These are phyloP conservation scores for Noccaea caerulescens DNA, from an alignment of 345 rosid species.

Conservation along the genomic window DNA sequence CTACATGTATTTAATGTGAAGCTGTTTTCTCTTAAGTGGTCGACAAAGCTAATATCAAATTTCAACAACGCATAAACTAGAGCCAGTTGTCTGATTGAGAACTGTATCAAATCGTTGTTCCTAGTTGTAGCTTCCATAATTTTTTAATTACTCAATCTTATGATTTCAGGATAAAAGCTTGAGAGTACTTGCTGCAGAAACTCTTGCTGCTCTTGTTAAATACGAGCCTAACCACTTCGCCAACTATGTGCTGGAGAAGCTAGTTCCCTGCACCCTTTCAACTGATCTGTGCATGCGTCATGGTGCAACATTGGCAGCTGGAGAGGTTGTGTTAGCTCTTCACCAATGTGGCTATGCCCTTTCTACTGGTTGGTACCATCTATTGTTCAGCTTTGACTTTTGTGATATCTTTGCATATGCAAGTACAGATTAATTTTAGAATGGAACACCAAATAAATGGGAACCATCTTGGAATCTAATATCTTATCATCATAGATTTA, in stretches of 20 bases:
- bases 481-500: slow-evolving; percentile 9
- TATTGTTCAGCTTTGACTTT: slow-evolving; percentile 21
- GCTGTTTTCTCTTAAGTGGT: background rate
- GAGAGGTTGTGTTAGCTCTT: slow-evolving; percentile 80
- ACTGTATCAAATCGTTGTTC: slow-evolving; percentile 13
- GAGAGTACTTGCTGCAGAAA: slow-evolving; percentile 89
- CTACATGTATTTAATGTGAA: background rate
- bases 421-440: background rate
- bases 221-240: slow-evolving; percentile 77
- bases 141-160: slow-evolving; percentile 23
- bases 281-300: slow-evolving; percentile 90
- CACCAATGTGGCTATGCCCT: slow-evolving; percentile 61
- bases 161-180: slow-evolving; percentile 79
- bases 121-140: slow-evolving; percentile 8
- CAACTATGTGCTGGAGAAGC: slow-evolving; percentile 64
- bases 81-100: background rate
- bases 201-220: slow-evolving; percentile 87
- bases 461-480: slow-evolving; percentile 26
- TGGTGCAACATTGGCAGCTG: slow-evolving; percentile 91
- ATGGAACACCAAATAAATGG: slow-evolving; percentile 18
- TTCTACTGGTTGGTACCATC: slow-evolving; percentile 64
- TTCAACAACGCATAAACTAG: slow-evolving; percentile 13
- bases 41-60: background rate
- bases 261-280: slow-evolving; percentile 83
- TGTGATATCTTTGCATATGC: slow-evolving; percentile 22